Evolutionary conservation across 192 early-diverging fungal genomes (phyloP), one percentile per base, ranked within the genome.

Genomic region (Coemansia sp.): DNA sequence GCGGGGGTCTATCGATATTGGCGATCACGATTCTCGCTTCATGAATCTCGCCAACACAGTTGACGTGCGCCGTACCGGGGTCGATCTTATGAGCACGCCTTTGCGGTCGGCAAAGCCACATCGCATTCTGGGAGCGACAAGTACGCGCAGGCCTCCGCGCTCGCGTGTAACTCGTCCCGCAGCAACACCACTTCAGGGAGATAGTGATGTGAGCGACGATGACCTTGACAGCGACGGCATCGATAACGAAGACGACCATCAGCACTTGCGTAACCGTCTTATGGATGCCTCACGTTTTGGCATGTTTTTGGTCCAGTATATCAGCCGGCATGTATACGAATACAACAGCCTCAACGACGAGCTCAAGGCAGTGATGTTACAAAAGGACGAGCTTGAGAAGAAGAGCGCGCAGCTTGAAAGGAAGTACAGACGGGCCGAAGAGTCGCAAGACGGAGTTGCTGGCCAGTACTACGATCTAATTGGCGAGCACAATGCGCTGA

Each of bases 61-160:
- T 4, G 64, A 78, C 18, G 69, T 61, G 42, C 74, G 74, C 8
- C 74, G 74, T 17, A 61, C 65, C 4, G 74, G 69, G 18, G 65
- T 67, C 48, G 69, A 78, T 12, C 58, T 78, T 51, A 60, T 78
- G 69, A 78, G 74, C 42, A 78, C 74, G 41, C 74, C 74, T 0
- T 63, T 59, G 11, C 53, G 69, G 19, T 65, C 27, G 13, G 24
- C 53, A 43, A 70, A 62, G 57, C 56, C 68, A 2, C 65, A 50
- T 19, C 64, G 57, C 19, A 44, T 48, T 34, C 41, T 64, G 17
- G 69, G 74, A 2, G 67, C 53, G 1, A 57, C 61, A 19, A 78
- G 74, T 43, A 68, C 58, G 40, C 74, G 65, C 11, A 69, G 65
- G n/a, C 54, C 71, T 8, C 15, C 61, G 19, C 55, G 55, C n/a